These are phyloP conservation scores for Fragaria ananassa DNA, from an alignment of 306 rosid genomes.

Conservation along the genomic window DNA sequence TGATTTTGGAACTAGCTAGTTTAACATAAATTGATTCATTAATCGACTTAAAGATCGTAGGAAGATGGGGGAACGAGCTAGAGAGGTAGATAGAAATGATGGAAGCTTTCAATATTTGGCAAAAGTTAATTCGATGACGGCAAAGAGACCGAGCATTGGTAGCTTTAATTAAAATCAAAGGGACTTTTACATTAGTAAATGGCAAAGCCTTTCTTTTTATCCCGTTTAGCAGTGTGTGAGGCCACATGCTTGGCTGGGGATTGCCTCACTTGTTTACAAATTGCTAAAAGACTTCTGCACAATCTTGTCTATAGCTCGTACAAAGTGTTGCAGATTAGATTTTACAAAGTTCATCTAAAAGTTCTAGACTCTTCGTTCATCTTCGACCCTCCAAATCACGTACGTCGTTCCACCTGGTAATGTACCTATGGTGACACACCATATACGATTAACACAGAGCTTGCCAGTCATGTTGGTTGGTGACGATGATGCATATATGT, in stretches of 20 bases:
- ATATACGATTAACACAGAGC: background rate
- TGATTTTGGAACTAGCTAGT: background rate
- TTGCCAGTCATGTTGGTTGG: background rate
- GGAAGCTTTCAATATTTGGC: background rate
- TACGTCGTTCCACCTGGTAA: background rate
- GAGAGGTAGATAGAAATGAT: background rate
- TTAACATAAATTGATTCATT: background rate
- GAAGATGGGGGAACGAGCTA: background rate
- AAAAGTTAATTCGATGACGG: conserved; percentile 5
- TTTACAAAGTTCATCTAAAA: background rate
- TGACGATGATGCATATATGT: background rate
- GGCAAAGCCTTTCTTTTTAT: conserved; percentile 12
- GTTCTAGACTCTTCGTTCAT: background rate
- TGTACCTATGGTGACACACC: background rate
- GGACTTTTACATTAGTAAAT: background rate
- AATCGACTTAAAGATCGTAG: background rate
- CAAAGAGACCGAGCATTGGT: background rate
- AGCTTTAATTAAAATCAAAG: background rate
- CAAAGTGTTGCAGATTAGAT: background rate
- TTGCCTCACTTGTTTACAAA: background rate
- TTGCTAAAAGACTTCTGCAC: background rate
- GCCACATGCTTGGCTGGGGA: conserved; percentile 19
- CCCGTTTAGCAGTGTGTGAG: conserved; percentile 15
- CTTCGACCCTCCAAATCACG: background rate
- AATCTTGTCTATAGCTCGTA: background rate